Conservation (phyloP, 768 basidiomycete species). For the Russula lepida region DNA sequence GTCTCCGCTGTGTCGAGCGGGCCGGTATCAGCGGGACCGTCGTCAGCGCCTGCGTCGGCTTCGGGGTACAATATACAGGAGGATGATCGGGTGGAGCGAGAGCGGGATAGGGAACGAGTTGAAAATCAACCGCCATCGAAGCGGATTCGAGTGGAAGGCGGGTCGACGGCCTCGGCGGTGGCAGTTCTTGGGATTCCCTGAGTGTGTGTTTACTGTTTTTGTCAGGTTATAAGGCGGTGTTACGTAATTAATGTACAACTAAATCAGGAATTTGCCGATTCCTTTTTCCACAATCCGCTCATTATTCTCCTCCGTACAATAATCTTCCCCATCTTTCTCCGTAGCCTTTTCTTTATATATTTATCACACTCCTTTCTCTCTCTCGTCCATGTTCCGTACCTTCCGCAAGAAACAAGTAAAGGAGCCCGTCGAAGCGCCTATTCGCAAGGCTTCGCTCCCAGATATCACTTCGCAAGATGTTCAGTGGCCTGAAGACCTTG, state of each 20-base stretch:
- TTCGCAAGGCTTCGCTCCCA: constrained; percentile 71
- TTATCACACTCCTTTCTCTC: constrained; percentile 5
- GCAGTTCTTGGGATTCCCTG: constrained; percentile 19
- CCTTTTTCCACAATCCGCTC: background rate
- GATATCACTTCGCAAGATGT: constrained; percentile 67
- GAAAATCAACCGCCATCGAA: constrained; percentile 18
- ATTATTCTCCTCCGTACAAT: constrained; percentile 3
- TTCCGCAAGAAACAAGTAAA: constrained; percentile 58
- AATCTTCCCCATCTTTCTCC: background rate
- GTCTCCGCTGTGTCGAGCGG: constrained; percentile 25
- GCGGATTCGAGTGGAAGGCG: constrained; percentile 21
- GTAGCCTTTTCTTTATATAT: background rate
- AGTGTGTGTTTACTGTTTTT: background rate
- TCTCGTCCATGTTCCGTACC: constrained; percentile 50
- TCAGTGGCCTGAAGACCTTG: constrained; percentile 78
- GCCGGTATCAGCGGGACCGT: constrained; percentile 22
- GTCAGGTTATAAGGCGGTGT: background rate
- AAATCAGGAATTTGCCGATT: constrained; percentile 7
- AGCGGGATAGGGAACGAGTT: constrained; percentile 3
- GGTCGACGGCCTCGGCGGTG: constrained; percentile 14
- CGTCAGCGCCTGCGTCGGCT: constrained; percentile 17
- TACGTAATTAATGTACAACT: constrained; percentile 13
- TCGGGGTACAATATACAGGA: constrained; percentile 18
- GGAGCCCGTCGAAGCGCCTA: constrained; percentile 40
- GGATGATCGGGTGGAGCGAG: constrained; percentile 10